phyloP scores from a whole-genome alignment of 257 asterid genomes.

The Fraxinus cuspidata region DNA sequence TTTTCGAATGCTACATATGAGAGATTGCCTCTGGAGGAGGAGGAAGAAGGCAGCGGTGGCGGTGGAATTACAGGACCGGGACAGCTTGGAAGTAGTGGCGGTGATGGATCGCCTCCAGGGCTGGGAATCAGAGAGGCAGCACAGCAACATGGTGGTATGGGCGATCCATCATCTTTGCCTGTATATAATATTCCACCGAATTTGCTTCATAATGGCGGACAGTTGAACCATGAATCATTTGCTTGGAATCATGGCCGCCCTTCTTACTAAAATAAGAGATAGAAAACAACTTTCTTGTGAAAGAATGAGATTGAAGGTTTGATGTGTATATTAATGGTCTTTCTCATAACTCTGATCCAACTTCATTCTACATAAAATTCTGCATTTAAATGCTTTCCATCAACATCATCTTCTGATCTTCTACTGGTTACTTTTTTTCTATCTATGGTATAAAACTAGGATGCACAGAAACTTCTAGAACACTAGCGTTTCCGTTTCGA shows the following conservation, averaged over 20 bases:
- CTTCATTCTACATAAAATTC: too few species aligned
- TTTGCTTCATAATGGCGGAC: conserved; percentile 48
- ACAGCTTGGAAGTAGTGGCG: conserved; percentile 31
- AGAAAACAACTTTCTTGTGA: background rate
- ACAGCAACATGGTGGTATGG: conserved; percentile 41
- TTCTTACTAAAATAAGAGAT: conserved; percentile 40
- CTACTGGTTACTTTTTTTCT: background rate
- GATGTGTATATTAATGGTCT: background rate
- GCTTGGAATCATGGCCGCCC: conserved; percentile 61
- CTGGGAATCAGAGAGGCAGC: conserved; percentile 31
- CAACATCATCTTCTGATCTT: background rate
- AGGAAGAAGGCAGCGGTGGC: conserved; percentile 38
- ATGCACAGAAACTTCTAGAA: background rate
- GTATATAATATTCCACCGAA: conserved; percentile 40
- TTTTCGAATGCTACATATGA: conserved; percentile 70
- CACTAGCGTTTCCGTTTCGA: background rate
- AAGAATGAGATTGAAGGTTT: background rate
- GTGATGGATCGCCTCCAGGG: conserved; percentile 32
- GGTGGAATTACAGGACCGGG: conserved; percentile 20
- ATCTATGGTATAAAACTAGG: background rate
- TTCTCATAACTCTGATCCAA: background rate
- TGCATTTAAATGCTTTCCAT: background rate
- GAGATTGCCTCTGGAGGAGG: conserved; percentile 60
- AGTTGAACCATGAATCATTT: conserved; percentile 50
- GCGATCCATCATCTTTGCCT: conserved; percentile 38